Evolutionary conservation across 2,329 filamentous ascomycete genomes (phyloP).

Genomic region (Aspergillus sp.): DNA sequence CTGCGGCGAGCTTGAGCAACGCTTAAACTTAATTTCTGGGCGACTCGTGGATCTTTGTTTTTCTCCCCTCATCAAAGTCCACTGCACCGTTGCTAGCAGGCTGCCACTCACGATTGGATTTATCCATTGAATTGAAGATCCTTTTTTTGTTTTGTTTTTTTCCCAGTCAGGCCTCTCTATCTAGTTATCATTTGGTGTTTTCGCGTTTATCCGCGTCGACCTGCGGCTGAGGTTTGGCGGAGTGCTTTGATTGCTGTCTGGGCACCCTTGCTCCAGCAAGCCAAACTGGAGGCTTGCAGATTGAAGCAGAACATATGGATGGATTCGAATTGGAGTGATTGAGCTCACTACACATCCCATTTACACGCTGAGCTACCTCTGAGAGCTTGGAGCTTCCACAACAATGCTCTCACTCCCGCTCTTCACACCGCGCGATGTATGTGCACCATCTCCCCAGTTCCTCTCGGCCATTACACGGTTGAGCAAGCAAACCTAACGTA

Average conservation of each 20-base stretch:
- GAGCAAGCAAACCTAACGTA: not conserved
- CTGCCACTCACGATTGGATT: not conserved
- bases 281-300: not conserved
- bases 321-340: not conserved
- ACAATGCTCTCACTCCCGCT: slow-evolving; percentile 64
- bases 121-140: not conserved
- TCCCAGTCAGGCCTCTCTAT: not conserved
- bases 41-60: slow-evolving; percentile 1
- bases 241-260: not conserved
- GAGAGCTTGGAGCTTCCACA: not conserved
- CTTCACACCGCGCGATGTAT: slow-evolving; percentile 69
- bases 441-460: slow-evolving; percentile 22
- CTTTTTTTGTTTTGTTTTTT: no score
- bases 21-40: not conserved
- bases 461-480: not conserved
- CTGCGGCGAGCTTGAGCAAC: slow-evolving; percentile 4
- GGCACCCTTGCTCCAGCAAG: not conserved
- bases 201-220: not conserved
- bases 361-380: not conserved
- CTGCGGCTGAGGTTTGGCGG: not conserved
- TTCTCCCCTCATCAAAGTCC: slow-evolving; percentile 1
- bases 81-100: not conserved
- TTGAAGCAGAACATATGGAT: not conserved
- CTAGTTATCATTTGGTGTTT: not conserved
- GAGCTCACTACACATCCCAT: not conserved